Evolutionary conservation across 441 rosid species (phyloP).

Genomic region (Populus trichocarpa): DNA sequence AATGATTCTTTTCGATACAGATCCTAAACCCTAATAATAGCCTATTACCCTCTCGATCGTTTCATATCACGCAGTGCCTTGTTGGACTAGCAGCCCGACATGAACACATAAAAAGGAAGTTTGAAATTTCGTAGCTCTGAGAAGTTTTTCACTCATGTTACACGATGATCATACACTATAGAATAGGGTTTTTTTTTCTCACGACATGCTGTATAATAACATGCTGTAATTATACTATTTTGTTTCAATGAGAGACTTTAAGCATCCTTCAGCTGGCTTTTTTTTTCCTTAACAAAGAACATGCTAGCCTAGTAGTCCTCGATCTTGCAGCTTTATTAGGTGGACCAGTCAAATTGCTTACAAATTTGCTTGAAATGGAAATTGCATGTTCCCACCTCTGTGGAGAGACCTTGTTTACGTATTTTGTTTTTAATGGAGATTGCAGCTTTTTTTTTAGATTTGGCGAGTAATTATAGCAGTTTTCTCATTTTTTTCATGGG

Average conservation of each 20-base stretch:
- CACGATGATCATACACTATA: neutral
- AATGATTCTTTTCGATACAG: neutral
- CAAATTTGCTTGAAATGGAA: neutral
- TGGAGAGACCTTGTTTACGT: neutral
- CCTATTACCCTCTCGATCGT: neutral
- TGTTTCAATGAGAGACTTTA: neutral
- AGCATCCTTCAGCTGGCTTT: neutral
- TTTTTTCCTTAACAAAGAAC: neutral
- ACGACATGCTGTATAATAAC: neutral
- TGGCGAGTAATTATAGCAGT: neutral
- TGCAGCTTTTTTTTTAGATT: neutral
- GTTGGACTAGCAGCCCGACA: neutral
- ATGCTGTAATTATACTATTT: neutral
- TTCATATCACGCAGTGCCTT: neutral
- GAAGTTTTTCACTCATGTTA: too few species aligned
- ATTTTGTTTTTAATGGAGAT: neutral
- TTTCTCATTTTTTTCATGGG: neutral
- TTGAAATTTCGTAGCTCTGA: neutral
- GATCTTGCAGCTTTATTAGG: neutral
- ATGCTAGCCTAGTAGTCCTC: neutral
- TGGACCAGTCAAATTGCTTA: neutral
- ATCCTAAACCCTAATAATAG: neutral
- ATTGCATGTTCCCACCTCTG: neutral
- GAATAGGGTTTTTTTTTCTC: neutral
- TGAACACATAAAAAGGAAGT: neutral